Evolutionary conservation across 129 eudicot genomes (phyloP).

Genomic region (Arctium minus): DNA sequence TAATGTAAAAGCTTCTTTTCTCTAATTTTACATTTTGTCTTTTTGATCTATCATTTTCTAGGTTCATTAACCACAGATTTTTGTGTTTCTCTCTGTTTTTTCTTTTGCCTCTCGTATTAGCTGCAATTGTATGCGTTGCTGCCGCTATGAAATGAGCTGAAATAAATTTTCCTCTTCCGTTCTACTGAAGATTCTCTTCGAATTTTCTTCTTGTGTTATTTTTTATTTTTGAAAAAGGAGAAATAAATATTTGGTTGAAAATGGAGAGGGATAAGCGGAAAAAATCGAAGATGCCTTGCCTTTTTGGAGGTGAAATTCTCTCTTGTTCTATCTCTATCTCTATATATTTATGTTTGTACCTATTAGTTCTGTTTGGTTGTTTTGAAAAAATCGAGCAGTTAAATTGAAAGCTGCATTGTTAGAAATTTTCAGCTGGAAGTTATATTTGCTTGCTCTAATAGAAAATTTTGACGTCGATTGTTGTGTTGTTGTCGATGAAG

Average conservation of each 20-base stretch:
- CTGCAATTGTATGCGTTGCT: background rate
- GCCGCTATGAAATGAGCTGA: slow-evolving; percentile 1
- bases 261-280: slow-evolving; percentile 38
- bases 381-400: slow-evolving; percentile 14
- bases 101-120: slow-evolving; percentile 9
- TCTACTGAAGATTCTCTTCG: slow-evolving; percentile 4
- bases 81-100: slow-evolving; percentile 4
- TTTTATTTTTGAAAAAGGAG: background rate
- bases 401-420: slow-evolving; percentile 9
- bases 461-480: background rate
- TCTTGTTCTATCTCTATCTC: background rate
- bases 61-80: slow-evolving; percentile 5
- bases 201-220: background rate
- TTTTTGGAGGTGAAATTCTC: slow-evolving; percentile 30
- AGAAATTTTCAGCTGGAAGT: slow-evolving; percentile 7
- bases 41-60: background rate
- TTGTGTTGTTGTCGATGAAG: background rate
- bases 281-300: slow-evolving; percentile 26
- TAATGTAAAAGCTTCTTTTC: slow-evolving; percentile 19
- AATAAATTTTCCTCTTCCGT: background rate
- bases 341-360: background rate
- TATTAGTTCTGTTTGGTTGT: slow-evolving; percentile 13
- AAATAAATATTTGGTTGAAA: background rate
- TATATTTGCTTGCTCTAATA: slow-evolving; percentile 1
- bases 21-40: slow-evolving; percentile 7